Conservation (phyloP, 148 eudicot species). For the Silene uniflora region DNA sequence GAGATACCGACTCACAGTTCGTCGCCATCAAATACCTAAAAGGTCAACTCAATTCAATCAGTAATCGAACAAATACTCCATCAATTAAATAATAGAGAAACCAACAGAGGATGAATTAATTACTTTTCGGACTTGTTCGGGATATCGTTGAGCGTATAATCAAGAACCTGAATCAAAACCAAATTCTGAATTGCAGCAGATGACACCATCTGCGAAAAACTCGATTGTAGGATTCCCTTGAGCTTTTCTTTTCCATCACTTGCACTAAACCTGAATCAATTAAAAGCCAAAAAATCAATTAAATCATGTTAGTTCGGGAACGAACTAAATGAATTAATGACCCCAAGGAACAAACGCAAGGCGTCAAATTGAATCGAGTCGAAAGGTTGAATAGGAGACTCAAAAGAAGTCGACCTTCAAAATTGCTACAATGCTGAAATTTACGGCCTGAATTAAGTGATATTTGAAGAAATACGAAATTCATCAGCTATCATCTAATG, state of each 20-base stretch:
- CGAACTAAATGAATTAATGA: too few species aligned
- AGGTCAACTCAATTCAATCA: constrained; percentile 12
- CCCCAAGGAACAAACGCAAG: too few species aligned
- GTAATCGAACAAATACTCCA: background rate
- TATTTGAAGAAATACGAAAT: too few species aligned
- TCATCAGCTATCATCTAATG: too few species aligned
- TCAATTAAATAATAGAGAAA: background rate
- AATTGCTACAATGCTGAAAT: too few species aligned
- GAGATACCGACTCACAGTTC: too few species aligned
- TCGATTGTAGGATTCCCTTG: constrained; percentile 63
- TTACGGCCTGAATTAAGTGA: too few species aligned
- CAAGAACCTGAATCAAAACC: constrained; percentile 66
- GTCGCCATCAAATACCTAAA: constrained; percentile 69
- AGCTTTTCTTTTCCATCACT: constrained; percentile 88
- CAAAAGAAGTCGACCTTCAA: too few species aligned
- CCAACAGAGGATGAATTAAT: background rate
- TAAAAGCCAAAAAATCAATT: too few species aligned
- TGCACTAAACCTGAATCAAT: constrained; percentile 52
- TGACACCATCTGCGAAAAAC: constrained; percentile 57
- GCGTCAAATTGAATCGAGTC: too few species aligned
- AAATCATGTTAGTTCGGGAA: too few species aligned
- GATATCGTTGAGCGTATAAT: constrained; percentile 80
- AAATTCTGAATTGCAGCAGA: constrained; percentile 76
- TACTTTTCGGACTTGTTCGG: constrained; percentile 80
- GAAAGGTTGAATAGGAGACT: too few species aligned